These are phyloP conservation scores for Fraxinus baroniana DNA, from an alignment of 305 asterid species.

Conservation along the genomic window DNA sequence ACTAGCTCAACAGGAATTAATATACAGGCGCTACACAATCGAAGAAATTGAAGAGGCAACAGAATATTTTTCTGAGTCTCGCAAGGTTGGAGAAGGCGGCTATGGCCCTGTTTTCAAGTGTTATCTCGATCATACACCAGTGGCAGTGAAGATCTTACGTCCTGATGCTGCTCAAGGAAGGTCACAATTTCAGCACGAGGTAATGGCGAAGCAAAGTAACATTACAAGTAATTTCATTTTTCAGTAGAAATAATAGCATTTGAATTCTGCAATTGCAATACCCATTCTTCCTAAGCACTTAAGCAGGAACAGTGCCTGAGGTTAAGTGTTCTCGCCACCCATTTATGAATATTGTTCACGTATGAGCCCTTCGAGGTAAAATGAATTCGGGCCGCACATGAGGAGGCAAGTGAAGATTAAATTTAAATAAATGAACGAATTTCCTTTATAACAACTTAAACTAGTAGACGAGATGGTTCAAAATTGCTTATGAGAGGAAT, in stretches of 20 bases:
- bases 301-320: neutral
- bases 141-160: slow-evolving; percentile 77
- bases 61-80: slow-evolving; percentile 39
- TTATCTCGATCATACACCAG: slow-evolving; percentile 70
- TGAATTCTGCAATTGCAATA: neutral
- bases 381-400: neutral
- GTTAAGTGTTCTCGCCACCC: neutral
- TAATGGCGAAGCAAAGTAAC: slow-evolving; percentile 16
- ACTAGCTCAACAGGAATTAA: slow-evolving; percentile 18
- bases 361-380: neutral
- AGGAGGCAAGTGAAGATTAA: neutral
- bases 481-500: neutral
- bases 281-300: neutral
- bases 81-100: slow-evolving; percentile 92
- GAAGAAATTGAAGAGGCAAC: slow-evolving; percentile 86
- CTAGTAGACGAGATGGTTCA: neutral
- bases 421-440: neutral
- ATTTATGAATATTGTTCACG: neutral
- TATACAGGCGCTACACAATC: slow-evolving; percentile 61
- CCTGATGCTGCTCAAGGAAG: slow-evolving; percentile 92
- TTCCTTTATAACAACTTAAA: neutral
- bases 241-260: neutral
- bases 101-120: slow-evolving; percentile 90
- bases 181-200: slow-evolving; percentile 85
- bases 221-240: neutral